A percentile compares a stretch with the other conserved stretches of the same genome.
Evolutionary conservation across 805 yeast genomes (phyloP).

Genomic region (Candida corydali): DNA sequence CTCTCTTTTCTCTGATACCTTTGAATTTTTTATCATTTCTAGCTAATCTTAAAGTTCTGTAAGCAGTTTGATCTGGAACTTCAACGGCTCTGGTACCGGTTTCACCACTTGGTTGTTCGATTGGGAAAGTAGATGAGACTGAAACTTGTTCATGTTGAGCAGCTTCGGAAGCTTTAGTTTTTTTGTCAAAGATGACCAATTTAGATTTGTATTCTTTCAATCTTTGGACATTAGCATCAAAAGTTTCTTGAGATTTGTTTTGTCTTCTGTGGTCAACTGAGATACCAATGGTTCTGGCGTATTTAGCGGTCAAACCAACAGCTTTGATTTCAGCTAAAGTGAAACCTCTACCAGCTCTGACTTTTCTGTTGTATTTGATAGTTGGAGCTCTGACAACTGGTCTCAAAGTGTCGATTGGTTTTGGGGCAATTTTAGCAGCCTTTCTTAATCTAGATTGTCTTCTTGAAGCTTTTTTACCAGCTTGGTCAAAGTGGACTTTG

Average conservation of each 20-base stretch:
- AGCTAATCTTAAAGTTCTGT: constrained; percentile 92
- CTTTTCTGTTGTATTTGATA: constrained; percentile 97
- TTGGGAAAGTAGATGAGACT: constrained; percentile 83
- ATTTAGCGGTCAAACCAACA: constrained; percentile 84
- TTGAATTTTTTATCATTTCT: constrained; percentile 89
- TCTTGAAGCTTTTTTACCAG: constrained; percentile 98
- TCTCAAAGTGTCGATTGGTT: constrained; percentile 93
- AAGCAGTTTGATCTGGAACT: constrained; percentile 68
- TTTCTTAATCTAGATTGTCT: constrained; percentile 89
- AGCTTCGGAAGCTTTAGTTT: constrained; percentile 67
- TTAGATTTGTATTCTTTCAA: constrained; percentile 94
- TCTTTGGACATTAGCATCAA: constrained; percentile 92
- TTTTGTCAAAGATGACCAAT: constrained; percentile 93
- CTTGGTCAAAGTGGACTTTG: constrained; percentile 99
- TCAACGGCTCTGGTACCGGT: constrained; percentile 86
- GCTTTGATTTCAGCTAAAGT: constrained; percentile 97
- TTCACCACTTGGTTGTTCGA: constrained; percentile 72
- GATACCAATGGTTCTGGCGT: constrained; percentile 98
- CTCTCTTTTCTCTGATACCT: constrained; percentile 98
- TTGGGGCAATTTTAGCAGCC: constrained; percentile 96
- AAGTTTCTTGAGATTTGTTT: constrained; percentile 95
- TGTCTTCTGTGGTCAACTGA: constrained; percentile 99
- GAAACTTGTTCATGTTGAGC: constrained; percentile 68
- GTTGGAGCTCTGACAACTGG: constrained; percentile 99
- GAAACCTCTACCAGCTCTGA: constrained; percentile 99